Base-by-base conservation (phyloP, 2,329 filamentous ascomycete species). In the Fusarium torulosum region DNA sequence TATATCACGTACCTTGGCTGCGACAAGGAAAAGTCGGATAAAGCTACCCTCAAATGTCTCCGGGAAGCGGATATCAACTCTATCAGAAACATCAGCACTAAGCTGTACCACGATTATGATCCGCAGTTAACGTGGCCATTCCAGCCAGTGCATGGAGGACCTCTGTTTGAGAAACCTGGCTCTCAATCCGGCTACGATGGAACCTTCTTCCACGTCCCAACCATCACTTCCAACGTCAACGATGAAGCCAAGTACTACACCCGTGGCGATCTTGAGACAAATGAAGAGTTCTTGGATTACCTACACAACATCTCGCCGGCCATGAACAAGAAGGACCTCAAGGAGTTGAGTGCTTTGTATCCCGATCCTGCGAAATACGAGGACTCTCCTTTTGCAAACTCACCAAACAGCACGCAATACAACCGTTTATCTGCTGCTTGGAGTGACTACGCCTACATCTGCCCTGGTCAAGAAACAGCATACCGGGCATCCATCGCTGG, bases 61-160 rank as follows among this genome's bases (percentile, higher is more conserved):
- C 78, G 78, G 6, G 64, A 67, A 2, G 79, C 77, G 0, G 75
- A 80, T 13, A 71, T 81, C 3, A 54, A 67, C 5, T 73, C 75
- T 2, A 80, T 84, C 37, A 58, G 74, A 10, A 67, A 75, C 56
- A 77, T 80, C 19, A 81, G 80, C 35, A 74, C 75, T 0, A 75
- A 76, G 20, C 54, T 83, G 4, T 83, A 78, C 55, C 69, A 75
- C 4, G 75, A 78, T 0, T 79, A 79, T 6, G 71, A 79, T 6
- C 76, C 77, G 17, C 77, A 76, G 37, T 72, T 81, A 25, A 84
- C 80, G 0, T 84, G 82, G 82, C 82, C 83, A 0, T 85, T 82
- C 72, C 83, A 84, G 50, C 83, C 83, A 1, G 79, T 79, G 0
- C 80, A 82, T 1, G 81, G 81, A 0, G 82, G 82, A 0, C 79